Conservation (phyloP, 768 basidiomycete species). For the Neoboletus magnificus region DNA sequence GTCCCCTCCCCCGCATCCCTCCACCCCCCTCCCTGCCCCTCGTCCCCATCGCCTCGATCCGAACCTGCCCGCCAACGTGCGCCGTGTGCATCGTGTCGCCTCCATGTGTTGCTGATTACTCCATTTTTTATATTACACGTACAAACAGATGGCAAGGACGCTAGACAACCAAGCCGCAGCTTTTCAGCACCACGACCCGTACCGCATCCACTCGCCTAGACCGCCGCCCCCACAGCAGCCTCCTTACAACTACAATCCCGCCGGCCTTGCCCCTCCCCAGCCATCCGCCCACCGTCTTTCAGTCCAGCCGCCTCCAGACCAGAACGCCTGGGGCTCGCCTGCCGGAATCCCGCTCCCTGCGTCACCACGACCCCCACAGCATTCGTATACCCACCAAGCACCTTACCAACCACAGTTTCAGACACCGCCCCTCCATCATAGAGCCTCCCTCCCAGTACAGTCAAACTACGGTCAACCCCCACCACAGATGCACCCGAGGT, state of each 20-base stretch:
- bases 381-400: conserved; percentile 12
- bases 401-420: conserved; percentile 22
- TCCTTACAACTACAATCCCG: conserved; percentile 14
- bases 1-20: conserved; percentile 31
- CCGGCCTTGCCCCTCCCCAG: conserved; percentile 12
- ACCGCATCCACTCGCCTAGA: conserved; percentile 24
- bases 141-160: conserved; percentile 57
- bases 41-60: conserved; percentile 62
- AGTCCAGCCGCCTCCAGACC: conserved; percentile 22
- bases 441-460: conserved; percentile 21
- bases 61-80: conserved; percentile 58
- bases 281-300: conserved; percentile 15
- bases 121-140: conserved; percentile 26
- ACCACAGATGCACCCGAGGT: conserved; percentile 19
- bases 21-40: conserved; percentile 61
- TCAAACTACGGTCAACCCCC: conserved; percentile 26
- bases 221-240: conserved; percentile 20
- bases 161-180: conserved; percentile 48
- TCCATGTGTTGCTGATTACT: conserved; percentile 13
- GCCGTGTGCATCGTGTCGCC: conserved; percentile 27
- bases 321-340: conserved; percentile 27
- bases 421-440: conserved; percentile 20
- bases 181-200: conserved; percentile 23
- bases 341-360: conserved; percentile 18
- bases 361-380: conserved; percentile 21